phyloP scores from a whole-genome alignment of 1,284 basidiomycete species.

The Puccinia triticina region DNA sequence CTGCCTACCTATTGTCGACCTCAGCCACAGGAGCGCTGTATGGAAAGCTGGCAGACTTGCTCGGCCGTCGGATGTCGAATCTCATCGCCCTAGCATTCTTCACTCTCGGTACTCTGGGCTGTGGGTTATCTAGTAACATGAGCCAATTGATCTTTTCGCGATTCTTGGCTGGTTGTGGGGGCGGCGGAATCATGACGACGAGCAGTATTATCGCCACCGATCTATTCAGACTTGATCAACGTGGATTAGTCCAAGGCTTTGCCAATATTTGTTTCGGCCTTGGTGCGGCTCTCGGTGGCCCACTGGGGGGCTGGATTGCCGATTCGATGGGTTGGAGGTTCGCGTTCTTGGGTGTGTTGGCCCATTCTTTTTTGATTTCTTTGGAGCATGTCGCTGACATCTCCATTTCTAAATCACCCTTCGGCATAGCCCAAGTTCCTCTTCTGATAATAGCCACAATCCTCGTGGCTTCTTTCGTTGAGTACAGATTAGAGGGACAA shows the following conservation, averaged over 20 bases:
- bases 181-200: slow-evolving; percentile 55
- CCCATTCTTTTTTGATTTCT: neutral
- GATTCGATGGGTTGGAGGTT: slow-evolving; percentile 59
- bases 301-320: slow-evolving; percentile 59
- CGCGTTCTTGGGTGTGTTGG: slow-evolving; percentile 55
- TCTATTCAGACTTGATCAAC: slow-evolving; percentile 58
- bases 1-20: slow-evolving; percentile 58
- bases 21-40: slow-evolving; percentile 59
- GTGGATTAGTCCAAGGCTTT: slow-evolving; percentile 59
- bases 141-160: neutral
- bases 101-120: slow-evolving; percentile 32
- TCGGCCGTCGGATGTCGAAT: slow-evolving; percentile 57
- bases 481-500: slow-evolving; percentile 30
- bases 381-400: neutral
- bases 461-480: slow-evolving; percentile 53
- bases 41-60: slow-evolving; percentile 58
- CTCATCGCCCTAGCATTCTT: slow-evolving; percentile 54
- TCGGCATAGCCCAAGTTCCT: slow-evolving; percentile 57
- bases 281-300: slow-evolving; percentile 58
- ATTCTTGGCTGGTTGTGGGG: slow-evolving; percentile 23
- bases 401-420: slow-evolving; percentile 7
- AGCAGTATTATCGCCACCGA: slow-evolving; percentile 57
- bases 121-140: slow-evolving; percentile 36
- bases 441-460: slow-evolving; percentile 56
- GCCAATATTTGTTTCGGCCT: slow-evolving; percentile 59